A percentile compares a stretch with the other conserved stretches of the same genome.
Evolutionary conservation across 805 yeast genomes (phyloP).

Genomic region (Pichia exigua): DNA sequence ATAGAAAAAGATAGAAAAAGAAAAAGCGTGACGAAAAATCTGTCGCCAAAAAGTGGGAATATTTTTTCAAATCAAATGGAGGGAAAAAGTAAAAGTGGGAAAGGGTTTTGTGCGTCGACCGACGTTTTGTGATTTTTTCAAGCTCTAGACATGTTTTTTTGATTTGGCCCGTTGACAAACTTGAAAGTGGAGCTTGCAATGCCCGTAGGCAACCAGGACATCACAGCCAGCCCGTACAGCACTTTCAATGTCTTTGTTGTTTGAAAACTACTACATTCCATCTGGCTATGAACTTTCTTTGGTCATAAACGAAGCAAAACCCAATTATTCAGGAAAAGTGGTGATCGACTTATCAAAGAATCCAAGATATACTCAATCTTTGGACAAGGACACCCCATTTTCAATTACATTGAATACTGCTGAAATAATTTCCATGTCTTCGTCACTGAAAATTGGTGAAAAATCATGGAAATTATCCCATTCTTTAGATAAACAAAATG

Average conservation of each 20-base stretch:
- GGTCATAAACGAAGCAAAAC: slow-evolving; percentile 32
- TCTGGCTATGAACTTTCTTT: slow-evolving; percentile 30
- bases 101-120: not conserved
- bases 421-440: slow-evolving; percentile 33
- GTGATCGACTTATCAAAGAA: slow-evolving; percentile 28
- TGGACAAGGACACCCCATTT: slow-evolving; percentile 11
- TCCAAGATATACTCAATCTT: slow-evolving; percentile 9
- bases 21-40: no score
- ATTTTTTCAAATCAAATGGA: no score
- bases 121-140: not conserved
- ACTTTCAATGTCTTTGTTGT: slow-evolving; percentile 17
- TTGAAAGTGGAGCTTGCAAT: not conserved
- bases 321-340: slow-evolving; percentile 37
- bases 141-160: not conserved
- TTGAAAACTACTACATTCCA: slow-evolving; percentile 32
- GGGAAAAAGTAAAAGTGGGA: no score
- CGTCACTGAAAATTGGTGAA: slow-evolving; percentile 10
- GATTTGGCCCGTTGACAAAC: not conserved
- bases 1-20: no score
- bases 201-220: not conserved
- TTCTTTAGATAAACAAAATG: slow-evolving; percentile 30
- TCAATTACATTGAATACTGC: slow-evolving; percentile 33
- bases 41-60: no score
- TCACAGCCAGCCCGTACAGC: not conserved
- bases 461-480: slow-evolving; percentile 8